Conservation (phyloP, 2,329 filamentous ascomycete species). For the Pyrenophora tritici-repentis region DNA sequence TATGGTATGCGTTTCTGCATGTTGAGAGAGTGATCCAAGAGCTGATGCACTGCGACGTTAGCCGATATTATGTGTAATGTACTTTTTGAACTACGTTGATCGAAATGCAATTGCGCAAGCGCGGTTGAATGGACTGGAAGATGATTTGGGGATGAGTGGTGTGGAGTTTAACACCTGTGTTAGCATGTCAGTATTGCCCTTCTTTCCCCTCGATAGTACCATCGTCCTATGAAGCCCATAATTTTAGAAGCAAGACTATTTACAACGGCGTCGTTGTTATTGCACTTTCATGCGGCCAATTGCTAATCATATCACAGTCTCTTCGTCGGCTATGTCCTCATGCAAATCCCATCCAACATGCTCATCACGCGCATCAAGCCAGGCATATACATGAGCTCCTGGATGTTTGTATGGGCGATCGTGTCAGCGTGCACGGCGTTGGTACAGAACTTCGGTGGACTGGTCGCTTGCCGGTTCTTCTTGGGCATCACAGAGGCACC, state of each 20-base stretch:
- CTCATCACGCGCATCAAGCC: conserved; percentile 45
- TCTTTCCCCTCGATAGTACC: too few relatives aligned
- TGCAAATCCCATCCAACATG: conserved; percentile 52
- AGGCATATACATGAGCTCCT: conserved; percentile 39
- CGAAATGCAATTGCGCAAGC: conserved; percentile 70
- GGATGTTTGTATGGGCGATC: conserved; percentile 46
- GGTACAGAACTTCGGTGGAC: conserved; percentile 39
- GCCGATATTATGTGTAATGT: conserved; percentile 52
- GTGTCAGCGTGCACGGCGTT: conserved; percentile 43
- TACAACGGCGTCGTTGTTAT: too few relatives aligned
- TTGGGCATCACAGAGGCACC: conserved; percentile 35
- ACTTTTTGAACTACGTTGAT: conserved; percentile 53
- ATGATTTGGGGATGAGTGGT: conserved; percentile 50
- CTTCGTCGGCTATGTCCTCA: conserved; percentile 54
- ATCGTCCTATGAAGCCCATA: too few relatives aligned
- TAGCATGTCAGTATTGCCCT: conserved; percentile 51
- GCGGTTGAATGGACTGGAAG: conserved; percentile 64
- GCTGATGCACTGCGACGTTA: conserved; percentile 1
- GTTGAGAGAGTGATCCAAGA: neutral
- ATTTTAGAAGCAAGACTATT: too few relatives aligned
- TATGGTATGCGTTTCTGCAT: conserved; percentile 23
- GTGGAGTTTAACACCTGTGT: conserved; percentile 46
- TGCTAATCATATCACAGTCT: conserved; percentile 35
- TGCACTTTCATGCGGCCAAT: neutral
- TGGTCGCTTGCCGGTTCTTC: conserved; percentile 40